Evolutionary conservation across 2,329 filamentous ascomycete genomes (phyloP), one percentile per base, ranked within the genome.

Genomic region (Penicillium occitanis): DNA sequence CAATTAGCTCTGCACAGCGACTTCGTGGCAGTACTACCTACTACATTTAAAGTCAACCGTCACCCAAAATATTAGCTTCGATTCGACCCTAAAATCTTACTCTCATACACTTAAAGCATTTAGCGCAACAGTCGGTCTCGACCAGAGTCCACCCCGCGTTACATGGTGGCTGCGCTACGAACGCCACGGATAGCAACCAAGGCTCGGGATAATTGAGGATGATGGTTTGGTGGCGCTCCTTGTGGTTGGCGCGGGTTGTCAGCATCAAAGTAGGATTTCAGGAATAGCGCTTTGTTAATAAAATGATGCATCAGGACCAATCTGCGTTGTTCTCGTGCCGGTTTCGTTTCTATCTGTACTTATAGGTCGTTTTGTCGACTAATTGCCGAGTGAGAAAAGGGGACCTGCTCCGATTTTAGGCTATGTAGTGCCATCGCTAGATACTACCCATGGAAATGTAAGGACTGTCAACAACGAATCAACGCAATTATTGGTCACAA

Each of bases 81-180:
- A 59, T 33, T 57, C 19, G 55, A 6, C 28, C 35, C 55, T 51
- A 8, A 25, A 51, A 51, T 51, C 48, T 28, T 17, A 30, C 48
- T 19, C 22, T 40, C n/a, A 25, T 25, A 19, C 35, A 44, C 57
- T 44, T 22, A 4, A 59, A 44, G 3, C 11, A n/a, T 14, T 46
- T 46, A 60, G 35, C 33, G 33, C 57, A 46, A n/a, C 37, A 19
- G 5, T 22, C 46, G 37, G 37, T 46, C 57, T 46, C 37, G 40
- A 60, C 40, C 37, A 6, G 2, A 44, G 28, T 60, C 25, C 40
- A 44, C 40, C 28, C 40, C 40, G 57, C 57, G 57, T 60, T 60
- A 60, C 57, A 60, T 60, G 57, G 57, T 60, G 57, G 57, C 57
- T 60, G 57, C 57, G 57, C 57, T 40, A 44, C 37, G 37, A 33